Evolutionary conservation across 2,329 filamentous ascomycete species (phyloP).

Genomic region (Trichoderma atrobrunneum): DNA sequence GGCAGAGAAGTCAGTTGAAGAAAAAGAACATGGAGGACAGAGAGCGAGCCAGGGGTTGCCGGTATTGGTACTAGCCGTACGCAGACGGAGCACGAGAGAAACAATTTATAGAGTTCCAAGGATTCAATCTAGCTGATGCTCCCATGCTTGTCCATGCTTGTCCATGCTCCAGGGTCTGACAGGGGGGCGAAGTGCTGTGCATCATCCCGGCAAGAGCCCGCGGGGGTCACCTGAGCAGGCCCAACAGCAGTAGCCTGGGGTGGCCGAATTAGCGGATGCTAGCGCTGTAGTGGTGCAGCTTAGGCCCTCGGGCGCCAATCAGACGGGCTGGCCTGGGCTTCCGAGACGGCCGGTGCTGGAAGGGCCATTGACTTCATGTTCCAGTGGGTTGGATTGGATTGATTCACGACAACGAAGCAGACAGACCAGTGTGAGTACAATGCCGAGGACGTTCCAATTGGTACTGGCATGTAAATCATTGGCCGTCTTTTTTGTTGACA

Average conservation of each 20-base stretch:
- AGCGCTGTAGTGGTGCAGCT: not conserved
- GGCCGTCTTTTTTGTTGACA: not conserved
- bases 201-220: slow-evolving; percentile 7
- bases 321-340: slow-evolving; percentile 2
- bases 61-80: not conserved
- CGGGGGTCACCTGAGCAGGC: slow-evolving; percentile 14
- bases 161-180: slow-evolving; percentile 9
- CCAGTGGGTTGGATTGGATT: not conserved
- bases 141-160: not conserved
- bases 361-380: not conserved
- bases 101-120: slow-evolving; percentile 2
- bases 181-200: slow-evolving; percentile 9
- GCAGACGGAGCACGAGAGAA: slow-evolving; percentile 1
- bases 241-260: not conserved
- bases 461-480: not conserved
- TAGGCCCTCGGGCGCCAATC: slow-evolving; percentile 11
- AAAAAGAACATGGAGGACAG: not conserved
- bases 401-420: not conserved
- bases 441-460: not conserved
- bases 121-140: slow-evolving; percentile 8
- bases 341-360: not conserved
- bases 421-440: not conserved
- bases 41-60: slow-evolving; percentile 1
- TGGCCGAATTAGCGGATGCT: not conserved
- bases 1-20: not conserved